A percentile compares a stretch with the other conserved stretches of the same genome.
Evolutionary conservation across 176 grass and related monocot genomes (phyloP).

Genomic region (Hordeum vulgare): MorexV3_pseudomolecules_assembly NC_058519.1:25217041-25217540

Average conservation of each 20-base stretch:
- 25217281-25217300: conserved; percentile 46
- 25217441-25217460: conserved; percentile 37
- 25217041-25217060: neutral
- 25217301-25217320: conserved; percentile 33
- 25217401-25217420: conserved; percentile 29
- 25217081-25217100: conserved; percentile 24
- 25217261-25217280: conserved; percentile 68
- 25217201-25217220: neutral
- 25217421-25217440: conserved; percentile 33
- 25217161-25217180: neutral
- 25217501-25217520: neutral
- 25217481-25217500: conserved; percentile 66
- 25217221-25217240: neutral
- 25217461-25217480: conserved; percentile 49
- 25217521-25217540: too few relatives aligned
- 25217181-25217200: conserved; percentile 14
- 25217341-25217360: conserved; percentile 32
- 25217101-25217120: conserved; percentile 13
- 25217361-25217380: conserved; percentile 40
- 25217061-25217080: neutral
- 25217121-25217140: neutral
- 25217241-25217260: conserved; percentile 76
- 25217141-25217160: conserved; percentile 22
- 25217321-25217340: conserved; percentile 51
- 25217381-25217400: conserved; percentile 26